phyloP scores from a whole-genome alignment of 176 grass and related monocot genomes.

The Saccharum spontaneum region DNA sequence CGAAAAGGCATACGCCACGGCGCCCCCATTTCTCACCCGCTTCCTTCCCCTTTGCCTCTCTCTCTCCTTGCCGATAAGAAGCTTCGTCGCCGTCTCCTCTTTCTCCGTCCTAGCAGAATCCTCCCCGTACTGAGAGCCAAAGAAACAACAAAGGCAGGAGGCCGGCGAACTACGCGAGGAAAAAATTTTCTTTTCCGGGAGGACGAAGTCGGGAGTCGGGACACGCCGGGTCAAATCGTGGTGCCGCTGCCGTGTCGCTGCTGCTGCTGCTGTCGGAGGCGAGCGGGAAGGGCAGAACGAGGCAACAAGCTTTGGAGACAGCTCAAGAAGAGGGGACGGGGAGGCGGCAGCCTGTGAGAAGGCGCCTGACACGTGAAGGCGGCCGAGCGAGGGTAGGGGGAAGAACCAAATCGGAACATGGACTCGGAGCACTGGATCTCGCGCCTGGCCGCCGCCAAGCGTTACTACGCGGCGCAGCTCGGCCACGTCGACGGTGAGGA shows the following conservation, averaged over 20 bases:
- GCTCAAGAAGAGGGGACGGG: background rate
- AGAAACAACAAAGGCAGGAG: background rate
- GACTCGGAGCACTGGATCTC: slow-evolving; percentile 99
- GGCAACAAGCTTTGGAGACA: background rate
- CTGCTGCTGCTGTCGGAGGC: slow-evolving; percentile 7
- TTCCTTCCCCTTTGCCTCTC: background rate
- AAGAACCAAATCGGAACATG: slow-evolving; percentile 41
- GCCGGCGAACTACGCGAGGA: background rate
- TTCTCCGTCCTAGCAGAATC: slow-evolving; percentile 24
- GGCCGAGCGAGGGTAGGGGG: background rate
- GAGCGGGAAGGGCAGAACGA: background rate
- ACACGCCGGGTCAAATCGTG: background rate
- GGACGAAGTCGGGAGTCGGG: background rate
- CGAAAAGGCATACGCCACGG: background rate
- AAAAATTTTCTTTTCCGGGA: background rate
- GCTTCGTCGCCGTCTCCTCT: slow-evolving; percentile 32
- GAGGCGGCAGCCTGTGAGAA: background rate
- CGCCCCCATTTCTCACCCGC: slow-evolving; percentile 41
- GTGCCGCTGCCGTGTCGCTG: background rate
- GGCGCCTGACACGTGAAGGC: background rate
- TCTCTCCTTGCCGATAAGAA: slow-evolving; percentile 33
- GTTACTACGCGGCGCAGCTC: slow-evolving; percentile 71
- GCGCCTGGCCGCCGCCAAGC: slow-evolving; percentile 87
- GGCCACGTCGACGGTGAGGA: slow-evolving; percentile 55
- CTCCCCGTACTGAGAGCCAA: background rate